phyloP scores from a whole-genome alignment of 495 filamentous ascomycete species.

The Cudoniella acicularis region DNA sequence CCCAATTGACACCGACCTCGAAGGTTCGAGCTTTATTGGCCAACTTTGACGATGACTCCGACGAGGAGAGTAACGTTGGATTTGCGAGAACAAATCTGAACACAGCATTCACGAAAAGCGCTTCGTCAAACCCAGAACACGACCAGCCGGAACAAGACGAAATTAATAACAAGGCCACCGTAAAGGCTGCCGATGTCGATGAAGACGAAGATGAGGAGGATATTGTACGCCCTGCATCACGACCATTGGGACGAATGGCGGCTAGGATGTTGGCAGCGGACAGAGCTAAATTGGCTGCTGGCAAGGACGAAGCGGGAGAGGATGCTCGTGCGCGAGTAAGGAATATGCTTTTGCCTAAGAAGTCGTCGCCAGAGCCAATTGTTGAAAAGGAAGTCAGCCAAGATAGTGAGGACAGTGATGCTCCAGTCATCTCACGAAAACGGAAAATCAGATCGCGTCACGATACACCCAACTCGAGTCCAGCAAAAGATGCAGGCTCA shows the following conservation, averaged over 20 bases:
- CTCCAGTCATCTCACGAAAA: constrained; percentile 20
- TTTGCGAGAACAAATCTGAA: constrained; percentile 16
- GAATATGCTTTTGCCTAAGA: constrained; percentile 14
- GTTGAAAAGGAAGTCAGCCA: constrained; percentile 6
- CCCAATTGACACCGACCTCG: constrained; percentile 57
- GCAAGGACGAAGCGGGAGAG: constrained; percentile 11
- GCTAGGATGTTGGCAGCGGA: constrained; percentile 54
- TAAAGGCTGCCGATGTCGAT: constrained; percentile 31
- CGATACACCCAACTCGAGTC: constrained; percentile 30
- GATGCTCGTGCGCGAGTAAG: constrained; percentile 22
- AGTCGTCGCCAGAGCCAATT: constrained; percentile 17
- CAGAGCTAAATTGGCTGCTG: constrained; percentile 12
- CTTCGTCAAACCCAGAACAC: constrained; percentile 3
- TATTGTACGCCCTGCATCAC: constrained; percentile 48
- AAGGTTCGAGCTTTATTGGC: constrained; percentile 70
- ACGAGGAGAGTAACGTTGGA: constrained; percentile 13
- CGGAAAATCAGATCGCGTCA: constrained; percentile 19
- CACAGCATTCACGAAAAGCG: constrained; percentile 10
- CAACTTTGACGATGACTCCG: constrained; percentile 51
- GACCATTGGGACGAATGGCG: constrained; percentile 59
- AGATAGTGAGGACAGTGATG: constrained; percentile 22
- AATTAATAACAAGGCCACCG: constrained; percentile 7
- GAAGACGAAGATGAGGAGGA: constrained; percentile 43
- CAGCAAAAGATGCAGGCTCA: constrained; percentile 31
- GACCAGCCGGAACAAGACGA: constrained; percentile 8